Evolutionary conservation across 805 yeast genomes (phyloP), one percentile per base, ranked within the genome.

Genomic region (Suhomyces kilbournensis): DNA sequence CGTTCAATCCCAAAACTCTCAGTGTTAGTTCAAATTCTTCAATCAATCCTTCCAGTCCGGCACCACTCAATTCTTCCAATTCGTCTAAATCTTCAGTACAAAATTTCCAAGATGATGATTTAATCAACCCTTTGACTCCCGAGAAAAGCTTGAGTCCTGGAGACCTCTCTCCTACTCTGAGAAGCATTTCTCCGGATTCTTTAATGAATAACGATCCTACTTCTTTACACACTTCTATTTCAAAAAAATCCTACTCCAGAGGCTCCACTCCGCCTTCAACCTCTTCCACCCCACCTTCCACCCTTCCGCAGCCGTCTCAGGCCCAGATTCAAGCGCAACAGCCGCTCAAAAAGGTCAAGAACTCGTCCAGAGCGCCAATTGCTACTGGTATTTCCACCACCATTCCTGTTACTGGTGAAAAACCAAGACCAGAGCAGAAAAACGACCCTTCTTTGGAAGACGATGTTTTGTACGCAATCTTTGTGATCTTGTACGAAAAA

Each of bases 361-460:
- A 62, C 44, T 56, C 72, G 9, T 62, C 72, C 19, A 71, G 84
- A 49, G 79, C 78, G 23, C 82, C 83, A 23, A 77, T 81, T 49
- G 88, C 88, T 2, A 83, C 88, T 39, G 89, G 90, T 47, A 85
- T 88, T 38, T 84, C 92, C 12, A 86, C 91, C 44, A 81, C 88
- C 2, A 86, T 88, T 52, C 94, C 94, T 1, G 88, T 88, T 6
- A 85, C 92, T 12, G 93, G 93, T 35, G 79, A 75, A 55, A 74
- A 75, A 58, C 91, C 92, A 46, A 73, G 72, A 57, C 96, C 96
- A 2, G 78, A 76, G n/a, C 83, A 83, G 56, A 84, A 83, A 58
- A 72, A 79, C 53, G 78, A 75, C 55, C 70, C 77, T 9, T 74
- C 88, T 22, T 75, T 87, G 51, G 94, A 88, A 59, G 91, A 85